Conservation (phyloP, 768 basidiomycete genomes). For the Pulveroboletus sp. region DNA sequence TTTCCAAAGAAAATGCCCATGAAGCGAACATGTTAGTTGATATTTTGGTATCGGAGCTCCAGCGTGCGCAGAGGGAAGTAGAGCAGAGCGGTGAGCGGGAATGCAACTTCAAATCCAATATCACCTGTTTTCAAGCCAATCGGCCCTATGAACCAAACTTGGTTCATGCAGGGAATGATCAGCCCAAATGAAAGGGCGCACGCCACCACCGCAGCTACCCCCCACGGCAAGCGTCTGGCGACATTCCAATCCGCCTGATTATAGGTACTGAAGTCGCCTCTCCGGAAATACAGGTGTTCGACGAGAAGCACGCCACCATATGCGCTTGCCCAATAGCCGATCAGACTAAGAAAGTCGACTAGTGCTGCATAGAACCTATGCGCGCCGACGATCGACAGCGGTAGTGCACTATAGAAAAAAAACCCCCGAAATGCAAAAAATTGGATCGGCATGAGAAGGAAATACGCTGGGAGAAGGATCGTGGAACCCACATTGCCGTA, state of each 20-base stretch:
- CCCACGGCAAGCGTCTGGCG: conserved; percentile 50
- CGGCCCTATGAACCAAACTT: conserved; percentile 68
- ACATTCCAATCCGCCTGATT: conserved; percentile 48
- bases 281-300: conserved; percentile 66
- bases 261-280: conserved; percentile 45
- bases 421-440: background rate
- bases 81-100: conserved; percentile 40
- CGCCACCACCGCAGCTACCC: conserved; percentile 55
- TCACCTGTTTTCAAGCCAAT: conserved; percentile 63
- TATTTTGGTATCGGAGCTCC: conserved; percentile 37
- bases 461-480: background rate
- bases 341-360: conserved; percentile 63
- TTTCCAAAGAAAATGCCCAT: background rate
- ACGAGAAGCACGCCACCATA: conserved; percentile 56
- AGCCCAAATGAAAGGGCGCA: conserved; percentile 49
- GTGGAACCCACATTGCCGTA: conserved; percentile 54
- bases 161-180: conserved; percentile 62
- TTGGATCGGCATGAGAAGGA: conserved; percentile 5
- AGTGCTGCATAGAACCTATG: conserved; percentile 60
- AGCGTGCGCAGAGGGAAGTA: conserved; percentile 54
- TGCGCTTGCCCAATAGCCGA: conserved; percentile 57
- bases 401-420: conserved; percentile 46
- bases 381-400: conserved; percentile 65
- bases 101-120: conserved; percentile 64
- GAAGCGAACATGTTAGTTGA: conserved; percentile 10